Evolutionary conservation across 176 grass and related monocot species (phyloP), one percentile per base, ranked within the genome.

Genomic region (Musa troglodytarum): DNA sequence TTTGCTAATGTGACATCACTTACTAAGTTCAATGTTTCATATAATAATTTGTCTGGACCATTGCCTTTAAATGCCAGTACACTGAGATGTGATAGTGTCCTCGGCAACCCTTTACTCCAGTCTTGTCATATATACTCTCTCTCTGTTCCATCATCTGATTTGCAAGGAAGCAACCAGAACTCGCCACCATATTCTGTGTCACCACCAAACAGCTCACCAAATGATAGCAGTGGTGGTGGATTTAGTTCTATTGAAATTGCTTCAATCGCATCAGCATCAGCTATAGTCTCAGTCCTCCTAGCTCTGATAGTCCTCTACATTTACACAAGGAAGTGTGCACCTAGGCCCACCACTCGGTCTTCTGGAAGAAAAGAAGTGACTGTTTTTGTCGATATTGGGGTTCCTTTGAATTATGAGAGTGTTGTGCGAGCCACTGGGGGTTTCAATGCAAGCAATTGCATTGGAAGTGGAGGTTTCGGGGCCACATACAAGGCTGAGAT

Each of bases 401-500:
- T 80, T 75, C 85, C 82, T 50, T 72, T 96, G 66, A 92, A 89
- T 73, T 92, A 92, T 54, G 93, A 96, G 80, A 88, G 83, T 79
- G 93, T 96, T 78, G 83, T 90, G 9, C 89, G 81, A 19, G 87
- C 93, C 69, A 84, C 89, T 69, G 85, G 85, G 17, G 86, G 78
- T 82, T 96, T 96, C 50, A 96, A 92, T 77, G 87, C 89, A 68
- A 92, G 89, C 62, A 96, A 96, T 78, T 96, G 89, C 73, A 96
- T 96, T 66, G 93, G 93, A 81, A 92, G 85, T 82, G 93, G 93
- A 67, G 93, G 93, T 20, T 96, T 96, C 65, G 93, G 93, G 77
- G 93, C 93, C 58, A 96, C 93, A 15, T 96, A 96, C 78, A 96
- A 96, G 83, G 93, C 89, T 84, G 93, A 96, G 83, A 81, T 96